phyloP scores from a whole-genome alignment of 2,329 filamentous ascomycete genomes.

The Eutypella sp. region DNA sequence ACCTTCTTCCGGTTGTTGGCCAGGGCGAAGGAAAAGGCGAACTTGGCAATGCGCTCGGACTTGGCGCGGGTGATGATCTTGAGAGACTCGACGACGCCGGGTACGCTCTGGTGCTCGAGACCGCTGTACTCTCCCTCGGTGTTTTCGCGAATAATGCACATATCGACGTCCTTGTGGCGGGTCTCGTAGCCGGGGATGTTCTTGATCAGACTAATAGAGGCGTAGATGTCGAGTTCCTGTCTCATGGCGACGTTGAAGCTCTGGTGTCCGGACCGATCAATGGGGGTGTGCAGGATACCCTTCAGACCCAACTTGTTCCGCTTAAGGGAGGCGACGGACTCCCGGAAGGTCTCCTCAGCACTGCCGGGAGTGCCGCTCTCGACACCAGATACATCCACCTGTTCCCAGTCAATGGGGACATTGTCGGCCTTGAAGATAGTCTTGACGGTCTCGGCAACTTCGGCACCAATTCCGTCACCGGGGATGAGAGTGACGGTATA shows the following conservation, averaged over 20 bases:
- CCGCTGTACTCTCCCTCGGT: constrained; percentile 99
- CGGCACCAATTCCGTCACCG: constrained; percentile 96
- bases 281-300: constrained; percentile 96
- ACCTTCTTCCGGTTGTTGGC: constrained; percentile 99
- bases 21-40: constrained; percentile 94
- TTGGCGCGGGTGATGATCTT: constrained; percentile 99
- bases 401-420: constrained; percentile 97
- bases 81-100: constrained; percentile 94
- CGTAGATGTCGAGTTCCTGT: constrained; percentile 99
- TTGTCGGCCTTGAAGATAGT: constrained; percentile 99
- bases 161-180: constrained; percentile 92
- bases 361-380: constrained; percentile 73
- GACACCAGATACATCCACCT: constrained; percentile 91
- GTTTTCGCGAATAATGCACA: constrained; percentile 99
- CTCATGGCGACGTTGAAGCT: constrained; percentile 99
- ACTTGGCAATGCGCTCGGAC: constrained; percentile 98
- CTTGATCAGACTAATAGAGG: constrained; percentile 96
- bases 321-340: constrained; percentile 91
- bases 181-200: constrained; percentile 99
- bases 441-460: constrained; percentile 97
- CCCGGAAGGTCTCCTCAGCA: constrained; percentile 90
- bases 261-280: constrained; percentile 94
- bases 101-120: constrained; percentile 95
- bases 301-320: constrained; percentile 99
- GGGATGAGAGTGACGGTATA: constrained; percentile 98